Percentiles rank a stretch among this genome's conserved stretches.
phyloP scores from a whole-genome alignment of 257 asterid genomes.

The Capsicum pubescens region DNA sequence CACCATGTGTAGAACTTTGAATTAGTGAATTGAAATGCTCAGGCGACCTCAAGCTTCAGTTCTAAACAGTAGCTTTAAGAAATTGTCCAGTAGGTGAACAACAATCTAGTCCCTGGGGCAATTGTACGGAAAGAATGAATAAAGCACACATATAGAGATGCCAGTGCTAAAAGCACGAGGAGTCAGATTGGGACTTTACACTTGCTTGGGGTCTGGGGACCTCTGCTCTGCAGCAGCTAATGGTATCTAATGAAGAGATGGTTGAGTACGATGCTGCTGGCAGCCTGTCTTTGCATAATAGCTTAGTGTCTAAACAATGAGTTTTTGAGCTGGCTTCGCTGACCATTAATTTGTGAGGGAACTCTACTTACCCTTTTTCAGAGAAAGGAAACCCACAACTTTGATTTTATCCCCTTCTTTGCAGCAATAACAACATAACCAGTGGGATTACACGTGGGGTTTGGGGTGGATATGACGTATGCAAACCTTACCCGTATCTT shows the following conservation, averaged over 20 bases:
- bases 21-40: too few relatives aligned
- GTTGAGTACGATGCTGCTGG: neutral
- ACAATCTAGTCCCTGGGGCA: neutral
- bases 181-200: neutral
- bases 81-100: neutral
- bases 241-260: neutral
- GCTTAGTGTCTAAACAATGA: neutral
- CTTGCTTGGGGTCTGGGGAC: neutral
- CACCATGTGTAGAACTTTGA: too few relatives aligned
- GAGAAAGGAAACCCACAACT: neutral
- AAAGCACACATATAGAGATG: neutral
- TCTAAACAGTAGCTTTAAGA: too few relatives aligned
- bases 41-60: too few relatives aligned
- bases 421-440: neutral
- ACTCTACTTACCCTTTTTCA: neutral
- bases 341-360: neutral
- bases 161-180: neutral
- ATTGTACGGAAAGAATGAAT: too few relatives aligned
- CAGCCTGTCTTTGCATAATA: neutral
- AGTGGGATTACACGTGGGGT: neutral
- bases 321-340: neutral
- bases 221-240: neutral
- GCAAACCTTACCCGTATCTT: neutral
- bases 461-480: neutral
- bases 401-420: slow-evolving; percentile 9